These are phyloP conservation scores for Saccharomycopsis oosterbeekiorum DNA, from an alignment of 805 yeast species.

Conservation along the genomic window DNA sequence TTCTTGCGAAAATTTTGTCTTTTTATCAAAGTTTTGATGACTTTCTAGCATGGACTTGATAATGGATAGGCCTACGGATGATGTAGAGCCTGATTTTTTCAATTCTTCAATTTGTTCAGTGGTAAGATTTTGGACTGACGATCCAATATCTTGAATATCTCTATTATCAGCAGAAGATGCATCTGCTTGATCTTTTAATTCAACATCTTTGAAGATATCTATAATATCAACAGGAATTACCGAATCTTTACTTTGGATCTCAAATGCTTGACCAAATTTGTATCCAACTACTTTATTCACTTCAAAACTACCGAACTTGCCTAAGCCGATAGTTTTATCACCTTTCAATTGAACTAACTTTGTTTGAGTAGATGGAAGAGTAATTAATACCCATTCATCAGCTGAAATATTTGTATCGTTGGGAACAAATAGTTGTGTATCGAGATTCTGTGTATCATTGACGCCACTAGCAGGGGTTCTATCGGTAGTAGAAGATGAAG, in stretches of 20 bases:
- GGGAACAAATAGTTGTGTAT: constrained; percentile 15
- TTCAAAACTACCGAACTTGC: constrained; percentile 83
- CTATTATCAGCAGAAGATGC: constrained; percentile 42
- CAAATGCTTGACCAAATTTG: constrained; percentile 85
- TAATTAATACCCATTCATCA: constrained; percentile 50
- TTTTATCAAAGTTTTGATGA: constrained; percentile 79
- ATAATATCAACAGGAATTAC: constrained; percentile 41
- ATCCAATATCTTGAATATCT: constrained; percentile 57
- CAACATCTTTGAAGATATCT: constrained; percentile 25
- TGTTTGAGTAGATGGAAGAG: constrained; percentile 73
- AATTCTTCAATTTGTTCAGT: constrained; percentile 77
- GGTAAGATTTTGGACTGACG: constrained; percentile 61
- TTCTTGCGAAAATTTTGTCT: constrained; percentile 83
- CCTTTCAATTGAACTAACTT: constrained; percentile 60
- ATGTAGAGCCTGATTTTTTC: constrained; percentile 56
- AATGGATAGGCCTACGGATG: constrained; percentile 60
- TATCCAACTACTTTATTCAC: constrained; percentile 69
- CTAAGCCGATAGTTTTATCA: constrained; percentile 58
- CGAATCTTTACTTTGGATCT: constrained; percentile 49
- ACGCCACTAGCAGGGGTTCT: neutral
- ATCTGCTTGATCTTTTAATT: constrained; percentile 27
- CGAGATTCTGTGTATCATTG: neutral
- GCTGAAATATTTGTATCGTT: constrained; percentile 31
- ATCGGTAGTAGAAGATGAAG: neutral
- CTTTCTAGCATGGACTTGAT: constrained; percentile 74